Evolutionary conservation across 2,329 filamentous ascomycete genomes (phyloP).

Genomic region (Thyridium curvatum): DNA sequence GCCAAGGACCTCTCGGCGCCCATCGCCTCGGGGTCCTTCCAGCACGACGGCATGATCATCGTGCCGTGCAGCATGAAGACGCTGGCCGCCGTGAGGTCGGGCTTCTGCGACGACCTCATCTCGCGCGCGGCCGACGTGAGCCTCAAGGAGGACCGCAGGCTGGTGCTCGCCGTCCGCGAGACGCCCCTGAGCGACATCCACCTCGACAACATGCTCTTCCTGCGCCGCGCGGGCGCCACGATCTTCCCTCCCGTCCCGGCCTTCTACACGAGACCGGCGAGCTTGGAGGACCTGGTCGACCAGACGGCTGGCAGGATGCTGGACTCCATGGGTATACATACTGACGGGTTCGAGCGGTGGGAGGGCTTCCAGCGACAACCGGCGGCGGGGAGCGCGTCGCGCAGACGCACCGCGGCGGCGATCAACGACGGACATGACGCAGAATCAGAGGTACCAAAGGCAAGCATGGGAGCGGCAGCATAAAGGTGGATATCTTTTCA

Average conservation of each 20-base stretch:
- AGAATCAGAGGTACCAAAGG: too few relatives aligned
- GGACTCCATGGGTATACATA: slow-evolving; percentile 35
- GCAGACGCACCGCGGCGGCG: too few relatives aligned
- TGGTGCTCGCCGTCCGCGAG: slow-evolving; percentile 34
- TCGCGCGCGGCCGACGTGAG: slow-evolving; percentile 36
- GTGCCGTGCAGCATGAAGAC: slow-evolving; percentile 43
- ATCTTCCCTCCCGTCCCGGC: slow-evolving; percentile 37
- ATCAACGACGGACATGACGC: too few relatives aligned
- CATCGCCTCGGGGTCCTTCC: slow-evolving; percentile 36
- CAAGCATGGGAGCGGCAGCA: too few relatives aligned
- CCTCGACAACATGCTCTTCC: slow-evolving; percentile 34
- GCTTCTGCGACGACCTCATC: slow-evolving; percentile 37
- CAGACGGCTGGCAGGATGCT: slow-evolving; percentile 40
- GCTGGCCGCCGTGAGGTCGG: slow-evolving; percentile 31
- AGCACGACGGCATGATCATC: slow-evolving; percentile 38
- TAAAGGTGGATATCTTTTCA: too few relatives aligned
- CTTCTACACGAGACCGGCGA: slow-evolving; percentile 32
- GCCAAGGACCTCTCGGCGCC: slow-evolving; percentile 37
- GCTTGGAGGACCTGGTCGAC: slow-evolving; percentile 32
- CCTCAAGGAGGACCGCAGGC: slow-evolving; percentile 33
- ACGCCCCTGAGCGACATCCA: slow-evolving; percentile 42
- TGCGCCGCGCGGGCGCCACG: slow-evolving; percentile 28
- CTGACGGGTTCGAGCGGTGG: slow-evolving; percentile 31
- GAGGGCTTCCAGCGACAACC: slow-evolving; percentile 15
- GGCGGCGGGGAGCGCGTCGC: too few relatives aligned